Conservation (phyloP, 768 basidiomycete genomes). For the Suillus lakei region DNA sequence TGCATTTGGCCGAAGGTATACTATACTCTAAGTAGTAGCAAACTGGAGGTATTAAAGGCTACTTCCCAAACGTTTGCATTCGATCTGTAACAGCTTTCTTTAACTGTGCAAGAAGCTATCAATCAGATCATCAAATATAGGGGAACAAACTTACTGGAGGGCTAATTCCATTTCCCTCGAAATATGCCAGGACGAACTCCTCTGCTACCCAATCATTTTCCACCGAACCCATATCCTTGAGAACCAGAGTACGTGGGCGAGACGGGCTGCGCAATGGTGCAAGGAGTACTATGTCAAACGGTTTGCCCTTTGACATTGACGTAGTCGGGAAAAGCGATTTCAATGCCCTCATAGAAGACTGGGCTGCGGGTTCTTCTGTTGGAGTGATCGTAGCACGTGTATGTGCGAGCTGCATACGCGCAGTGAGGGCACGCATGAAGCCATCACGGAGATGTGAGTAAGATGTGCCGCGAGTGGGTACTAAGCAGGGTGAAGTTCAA, state of each 20-base stretch:
- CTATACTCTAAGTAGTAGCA: no score
- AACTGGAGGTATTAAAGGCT: background rate
- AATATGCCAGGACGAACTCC: conserved; percentile 76
- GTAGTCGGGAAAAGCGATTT: conserved; percentile 79
- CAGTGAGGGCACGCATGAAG: conserved; percentile 75
- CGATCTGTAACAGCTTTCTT: conserved; percentile 31
- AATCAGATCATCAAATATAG: background rate
- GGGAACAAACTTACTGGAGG: conserved; percentile 52
- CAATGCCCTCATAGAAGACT: conserved; percentile 70
- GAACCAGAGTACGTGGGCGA: conserved; percentile 58
- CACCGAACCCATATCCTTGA: conserved; percentile 74
- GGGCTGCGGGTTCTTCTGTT: conserved; percentile 59
- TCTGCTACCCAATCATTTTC: conserved; percentile 77
- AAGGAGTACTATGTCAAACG: conserved; percentile 71
- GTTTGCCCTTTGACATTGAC: conserved; percentile 64
- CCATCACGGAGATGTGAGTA: conserved; percentile 84
- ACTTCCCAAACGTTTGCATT: conserved; percentile 20
- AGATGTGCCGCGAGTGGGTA: conserved; percentile 80
- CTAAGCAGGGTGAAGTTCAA: conserved; percentile 39
- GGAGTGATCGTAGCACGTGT: conserved; percentile 58
- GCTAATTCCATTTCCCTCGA: conserved; percentile 71
- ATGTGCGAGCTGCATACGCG: conserved; percentile 56
- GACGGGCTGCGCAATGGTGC: conserved; percentile 52
- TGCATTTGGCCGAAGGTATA: background rate
- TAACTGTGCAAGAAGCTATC: conserved; percentile 26